Percentiles rank a stretch among this genome's conserved stretches.
These are phyloP conservation scores for Ascoidea tarda DNA, from an alignment of 805 yeast genomes.

Conservation along the genomic window DNA sequence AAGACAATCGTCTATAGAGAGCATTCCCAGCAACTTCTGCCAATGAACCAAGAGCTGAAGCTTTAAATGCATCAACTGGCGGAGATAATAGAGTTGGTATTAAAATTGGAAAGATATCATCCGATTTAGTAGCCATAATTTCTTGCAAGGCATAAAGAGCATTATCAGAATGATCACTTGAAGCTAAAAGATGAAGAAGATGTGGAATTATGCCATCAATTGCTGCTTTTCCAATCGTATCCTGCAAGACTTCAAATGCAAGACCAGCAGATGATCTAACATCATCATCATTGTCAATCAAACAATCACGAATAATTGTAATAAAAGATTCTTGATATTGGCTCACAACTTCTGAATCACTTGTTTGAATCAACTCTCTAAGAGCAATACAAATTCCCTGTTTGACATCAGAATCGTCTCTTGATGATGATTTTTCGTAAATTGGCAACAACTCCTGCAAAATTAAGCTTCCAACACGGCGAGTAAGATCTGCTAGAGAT, in stretches of 20 bases:
- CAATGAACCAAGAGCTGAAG: conserved; percentile 74
- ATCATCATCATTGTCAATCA: conserved; percentile 54
- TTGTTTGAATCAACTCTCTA: conserved; percentile 69
- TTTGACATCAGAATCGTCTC: conserved; percentile 66
- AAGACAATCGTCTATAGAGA: conserved; percentile 53
- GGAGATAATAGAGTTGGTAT: conserved; percentile 72
- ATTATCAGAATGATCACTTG: conserved; percentile 42
- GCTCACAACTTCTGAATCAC: conserved; percentile 42
- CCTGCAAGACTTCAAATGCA: conserved; percentile 82
- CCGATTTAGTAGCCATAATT: conserved; percentile 82
- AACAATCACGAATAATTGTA: conserved; percentile 60
- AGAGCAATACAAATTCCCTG: conserved; percentile 96
- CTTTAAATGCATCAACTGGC: conserved; percentile 75
- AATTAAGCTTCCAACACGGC: conserved; percentile 85
- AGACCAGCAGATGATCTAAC: conserved; percentile 88
- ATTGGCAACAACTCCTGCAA: conserved; percentile 77
- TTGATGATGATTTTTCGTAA: conserved; percentile 43
- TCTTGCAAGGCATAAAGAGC: conserved; percentile 85
- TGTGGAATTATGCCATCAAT: conserved; percentile 83
- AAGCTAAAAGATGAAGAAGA: conserved; percentile 54
- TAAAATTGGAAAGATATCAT: conserved; percentile 84
- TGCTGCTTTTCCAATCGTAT: conserved; percentile 67
- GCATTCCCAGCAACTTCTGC: conserved; percentile 87
- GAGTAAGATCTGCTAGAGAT: conserved; percentile 87
- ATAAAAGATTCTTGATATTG: conserved; percentile 60